A percentile compares a stretch with the other conserved stretches of the same genome.
These are phyloP conservation scores for Amanita thiersii DNA, from an alignment of 768 basidiomycete species.

Conservation along the genomic window DNA sequence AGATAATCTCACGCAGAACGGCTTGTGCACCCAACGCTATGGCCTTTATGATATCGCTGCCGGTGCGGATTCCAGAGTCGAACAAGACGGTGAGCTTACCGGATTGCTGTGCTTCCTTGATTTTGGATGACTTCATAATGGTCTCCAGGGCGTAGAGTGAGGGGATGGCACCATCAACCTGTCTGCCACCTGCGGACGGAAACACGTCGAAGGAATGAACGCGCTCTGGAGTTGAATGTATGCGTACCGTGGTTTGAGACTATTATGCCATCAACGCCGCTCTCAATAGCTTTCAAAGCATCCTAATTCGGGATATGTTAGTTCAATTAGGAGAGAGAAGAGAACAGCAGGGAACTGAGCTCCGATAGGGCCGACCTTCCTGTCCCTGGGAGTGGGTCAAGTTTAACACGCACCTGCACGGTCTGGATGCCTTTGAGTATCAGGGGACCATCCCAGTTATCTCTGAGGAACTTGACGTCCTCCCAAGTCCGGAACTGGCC, in stretches of 20 bases:
- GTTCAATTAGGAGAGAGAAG: background rate
- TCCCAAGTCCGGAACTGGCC: slow-evolving; percentile 65
- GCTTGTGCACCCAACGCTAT: slow-evolving; percentile 81
- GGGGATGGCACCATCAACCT: slow-evolving; percentile 72
- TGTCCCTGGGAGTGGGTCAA: background rate
- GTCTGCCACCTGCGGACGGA: slow-evolving; percentile 47
- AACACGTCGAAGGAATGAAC: slow-evolving; percentile 1
- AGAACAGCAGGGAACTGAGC: background rate
- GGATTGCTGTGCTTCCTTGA: slow-evolving; percentile 46
- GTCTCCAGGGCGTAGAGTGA: slow-evolving; percentile 64
- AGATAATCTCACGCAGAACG: slow-evolving; percentile 64
- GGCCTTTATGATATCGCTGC: slow-evolving; percentile 79
- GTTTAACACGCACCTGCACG: slow-evolving; percentile 34
- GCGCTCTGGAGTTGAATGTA: background rate
- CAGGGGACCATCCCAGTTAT: slow-evolving; percentile 73
- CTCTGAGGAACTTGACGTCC: slow-evolving; percentile 56
- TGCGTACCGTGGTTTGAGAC: slow-evolving; percentile 72
- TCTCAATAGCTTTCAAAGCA: slow-evolving; percentile 59
- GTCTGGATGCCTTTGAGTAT: slow-evolving; percentile 73
- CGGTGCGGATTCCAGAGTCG: slow-evolving; percentile 78
- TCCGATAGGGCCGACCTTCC: background rate
- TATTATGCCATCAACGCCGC: slow-evolving; percentile 63
- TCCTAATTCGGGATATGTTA: slow-evolving; percentile 28
- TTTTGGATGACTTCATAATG: slow-evolving; percentile 55
- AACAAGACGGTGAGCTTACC: slow-evolving; percentile 67